Conservation (phyloP, 176 grass and related monocot genomes). For the Puya raimondii region DNA sequence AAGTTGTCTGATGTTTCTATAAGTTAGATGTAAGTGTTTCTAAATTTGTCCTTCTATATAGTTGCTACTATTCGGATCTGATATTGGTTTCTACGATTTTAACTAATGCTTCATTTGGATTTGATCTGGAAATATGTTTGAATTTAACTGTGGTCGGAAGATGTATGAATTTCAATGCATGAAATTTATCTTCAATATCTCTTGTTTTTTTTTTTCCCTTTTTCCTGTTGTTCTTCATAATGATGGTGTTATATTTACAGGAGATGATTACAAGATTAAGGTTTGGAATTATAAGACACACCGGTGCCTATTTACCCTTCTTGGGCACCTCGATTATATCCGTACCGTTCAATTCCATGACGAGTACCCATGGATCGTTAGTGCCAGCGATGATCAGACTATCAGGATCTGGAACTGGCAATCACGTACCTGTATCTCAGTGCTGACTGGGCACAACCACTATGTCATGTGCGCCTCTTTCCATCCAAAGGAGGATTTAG, state of each 20-base stretch:
- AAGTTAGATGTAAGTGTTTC: not conserved
- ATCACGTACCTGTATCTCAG: conserved; percentile 67
- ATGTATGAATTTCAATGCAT: not conserved
- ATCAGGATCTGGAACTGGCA: conserved; percentile 97
- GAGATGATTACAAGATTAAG: conserved; percentile 95
- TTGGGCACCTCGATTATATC: conserved; percentile 88
- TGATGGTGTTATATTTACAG: conserved; percentile 26
- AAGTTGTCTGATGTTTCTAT: not conserved
- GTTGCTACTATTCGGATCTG: not conserved
- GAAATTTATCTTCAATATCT: not conserved
- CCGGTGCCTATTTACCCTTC: conserved; percentile 84
- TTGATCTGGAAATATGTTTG: not conserved
- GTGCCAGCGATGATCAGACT: conserved; percentile 82
- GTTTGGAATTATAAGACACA: conserved; percentile 96
- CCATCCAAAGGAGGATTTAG: conserved; percentile 85
- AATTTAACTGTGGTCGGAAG: not conserved
- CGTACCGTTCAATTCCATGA: conserved; percentile 84
- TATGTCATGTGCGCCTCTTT: conserved; percentile 96
- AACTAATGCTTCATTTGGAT: not conserved
- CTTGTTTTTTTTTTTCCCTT: not conserved
- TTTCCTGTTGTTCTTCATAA: not conserved
- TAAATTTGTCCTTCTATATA: not conserved
- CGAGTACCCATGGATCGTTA: conserved; percentile 76
- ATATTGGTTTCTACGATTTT: not conserved
- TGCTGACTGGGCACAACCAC: conserved; percentile 83